phyloP scores from a whole-genome alignment of 768 basidiomycete genomes.

The Rhizopogon vulgaris region DNA sequence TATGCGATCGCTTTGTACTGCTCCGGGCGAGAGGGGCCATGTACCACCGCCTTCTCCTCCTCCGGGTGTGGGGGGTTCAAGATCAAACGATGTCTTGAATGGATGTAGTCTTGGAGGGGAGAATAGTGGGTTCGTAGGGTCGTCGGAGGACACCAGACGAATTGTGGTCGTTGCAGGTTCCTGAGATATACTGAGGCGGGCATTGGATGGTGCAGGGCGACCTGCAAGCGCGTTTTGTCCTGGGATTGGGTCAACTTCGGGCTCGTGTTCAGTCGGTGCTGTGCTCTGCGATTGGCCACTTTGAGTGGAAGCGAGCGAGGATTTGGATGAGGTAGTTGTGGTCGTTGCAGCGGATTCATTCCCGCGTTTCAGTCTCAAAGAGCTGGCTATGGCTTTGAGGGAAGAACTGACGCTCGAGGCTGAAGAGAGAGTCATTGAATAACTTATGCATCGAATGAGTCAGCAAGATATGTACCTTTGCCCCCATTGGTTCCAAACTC shows the following conservation, averaged over 20 bases:
- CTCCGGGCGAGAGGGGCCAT: slow-evolving; percentile 37
- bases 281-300: slow-evolving; percentile 22
- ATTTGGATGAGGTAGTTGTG: slow-evolving; percentile 17
- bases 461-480: slow-evolving; percentile 41
- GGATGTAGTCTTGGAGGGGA: slow-evolving; percentile 63
- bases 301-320: slow-evolving; percentile 18
- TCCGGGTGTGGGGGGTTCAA: slow-evolving; percentile 53
- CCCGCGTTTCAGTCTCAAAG: slow-evolving; percentile 62
- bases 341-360: slow-evolving; percentile 5
- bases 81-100: slow-evolving; percentile 62
- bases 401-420: slow-evolving; percentile 65
- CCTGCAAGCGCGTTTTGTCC: slow-evolving; percentile 55
- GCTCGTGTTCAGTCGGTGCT: slow-evolving; percentile 11
- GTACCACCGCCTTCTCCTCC: slow-evolving; percentile 13
- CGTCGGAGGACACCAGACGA: slow-evolving; percentile 34
- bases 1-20: slow-evolving; percentile 20
- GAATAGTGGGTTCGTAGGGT: slow-evolving; percentile 14
- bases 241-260: slow-evolving; percentile 44
- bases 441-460: not conserved
- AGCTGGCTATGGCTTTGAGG: slow-evolving; percentile 69
- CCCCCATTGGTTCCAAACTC: slow-evolving; percentile 72
- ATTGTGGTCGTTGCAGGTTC: slow-evolving; percentile 42
- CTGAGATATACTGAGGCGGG: slow-evolving; percentile 54
- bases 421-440: slow-evolving; percentile 18
- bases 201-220: slow-evolving; percentile 52